Evolutionary conservation across 257 asterid genomes (phyloP).

Genomic region (Coffea eugenioides): DNA sequence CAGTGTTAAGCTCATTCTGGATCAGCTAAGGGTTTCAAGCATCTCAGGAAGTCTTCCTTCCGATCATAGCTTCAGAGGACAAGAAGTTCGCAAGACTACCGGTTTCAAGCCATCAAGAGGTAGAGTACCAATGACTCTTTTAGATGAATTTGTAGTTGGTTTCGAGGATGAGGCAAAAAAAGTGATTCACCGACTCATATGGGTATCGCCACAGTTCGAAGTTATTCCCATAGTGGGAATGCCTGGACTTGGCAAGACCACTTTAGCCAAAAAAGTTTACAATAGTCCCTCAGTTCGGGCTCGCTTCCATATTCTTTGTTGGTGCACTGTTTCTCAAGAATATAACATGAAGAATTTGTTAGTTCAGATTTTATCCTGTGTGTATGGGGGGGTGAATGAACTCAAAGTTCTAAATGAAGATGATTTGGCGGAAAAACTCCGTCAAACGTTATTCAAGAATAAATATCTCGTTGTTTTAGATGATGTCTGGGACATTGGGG

Average conservation of each 20-base stretch:
- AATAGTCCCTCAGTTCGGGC: no score
- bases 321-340: slow-evolving; percentile 7
- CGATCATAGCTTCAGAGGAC: no score
- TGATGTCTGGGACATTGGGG: not conserved
- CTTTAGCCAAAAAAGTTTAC: not conserved
- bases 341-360: not conserved
- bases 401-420: not conserved
- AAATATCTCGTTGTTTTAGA: no score
- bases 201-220: no score
- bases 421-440: not conserved
- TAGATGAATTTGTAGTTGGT: not conserved
- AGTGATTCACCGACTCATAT: no score
- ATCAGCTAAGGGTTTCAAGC: no score
- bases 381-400: no score
- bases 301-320: not conserved
- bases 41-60: no score
- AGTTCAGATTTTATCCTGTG: not conserved
- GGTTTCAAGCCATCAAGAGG: no score
- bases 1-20: no score
- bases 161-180: not conserved
- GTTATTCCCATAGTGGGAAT: not conserved
- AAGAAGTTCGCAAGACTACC: no score
- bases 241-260: slow-evolving; percentile 21
- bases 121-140: not conserved
- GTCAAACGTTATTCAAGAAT: no score